A percentile compares a stretch with the other conserved stretches of the same genome.
These are phyloP conservation scores for Apiotrichum domesticum DNA, from an alignment of 1,284 basidiomycete genomes.

Conservation along the genomic window DNA sequence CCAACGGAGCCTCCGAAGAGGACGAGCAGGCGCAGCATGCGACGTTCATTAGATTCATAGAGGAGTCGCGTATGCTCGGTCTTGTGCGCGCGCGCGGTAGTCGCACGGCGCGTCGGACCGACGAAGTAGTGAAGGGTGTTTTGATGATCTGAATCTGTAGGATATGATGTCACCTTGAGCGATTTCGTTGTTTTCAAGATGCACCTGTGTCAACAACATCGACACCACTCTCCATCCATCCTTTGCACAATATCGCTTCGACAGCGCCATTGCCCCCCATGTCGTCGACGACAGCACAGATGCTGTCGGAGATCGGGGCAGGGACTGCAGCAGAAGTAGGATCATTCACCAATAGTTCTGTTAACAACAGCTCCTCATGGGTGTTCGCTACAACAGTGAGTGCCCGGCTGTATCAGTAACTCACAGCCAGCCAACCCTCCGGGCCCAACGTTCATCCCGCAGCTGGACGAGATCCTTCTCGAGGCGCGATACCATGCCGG, in stretches of 20 bases:
- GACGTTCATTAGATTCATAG: constrained; percentile 39
- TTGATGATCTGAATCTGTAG: constrained; percentile 19
- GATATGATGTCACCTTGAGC: constrained; percentile 1
- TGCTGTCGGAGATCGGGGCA: constrained; percentile 26
- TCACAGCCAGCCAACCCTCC: constrained; percentile 32
- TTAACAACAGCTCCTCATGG: constrained; percentile 19
- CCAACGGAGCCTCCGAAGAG: constrained; percentile 5
- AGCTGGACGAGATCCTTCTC: constrained; percentile 33
- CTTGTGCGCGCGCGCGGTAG: constrained; percentile 35
- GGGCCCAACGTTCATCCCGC: constrained; percentile 38
- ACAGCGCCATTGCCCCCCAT: background rate
- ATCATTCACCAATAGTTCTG: background rate
- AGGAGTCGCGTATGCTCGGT: constrained; percentile 41
- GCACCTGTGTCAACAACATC: no score
- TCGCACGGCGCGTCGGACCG: constrained; percentile 22
- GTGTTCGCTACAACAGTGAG: constrained; percentile 31
- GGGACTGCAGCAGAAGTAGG: constrained; percentile 35
- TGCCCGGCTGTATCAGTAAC: background rate
- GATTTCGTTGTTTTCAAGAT: background rate
- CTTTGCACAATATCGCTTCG: background rate
- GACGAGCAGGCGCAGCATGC: constrained; percentile 29
- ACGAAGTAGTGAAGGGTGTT: constrained; percentile 40
- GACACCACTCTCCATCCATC: background rate
- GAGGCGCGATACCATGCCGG: constrained; percentile 26
- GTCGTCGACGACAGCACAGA: constrained; percentile 10